These are phyloP conservation scores for Suhomyces kilbournensis DNA, from an alignment of 805 yeast genomes.

Conservation along the genomic window DNA sequence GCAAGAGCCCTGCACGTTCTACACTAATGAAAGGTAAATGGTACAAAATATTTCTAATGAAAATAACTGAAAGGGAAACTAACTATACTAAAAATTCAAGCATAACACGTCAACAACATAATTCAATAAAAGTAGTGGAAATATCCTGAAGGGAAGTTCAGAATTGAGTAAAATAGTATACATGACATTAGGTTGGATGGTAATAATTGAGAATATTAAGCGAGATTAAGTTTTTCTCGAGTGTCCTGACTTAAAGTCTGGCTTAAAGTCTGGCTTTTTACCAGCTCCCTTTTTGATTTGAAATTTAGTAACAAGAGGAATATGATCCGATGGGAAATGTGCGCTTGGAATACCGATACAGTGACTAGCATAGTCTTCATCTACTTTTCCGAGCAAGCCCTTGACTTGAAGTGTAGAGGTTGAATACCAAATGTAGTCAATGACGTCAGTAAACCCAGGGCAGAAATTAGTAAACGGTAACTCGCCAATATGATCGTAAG, in stretches of 20 bases:
- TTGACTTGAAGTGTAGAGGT: conserved; percentile 76
- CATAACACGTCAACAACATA: conserved; percentile 1
- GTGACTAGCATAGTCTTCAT: conserved; percentile 68
- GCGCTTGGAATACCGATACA: conserved; percentile 92
- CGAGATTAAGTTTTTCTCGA: conserved; percentile 37
- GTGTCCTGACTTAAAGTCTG: conserved; percentile 41
- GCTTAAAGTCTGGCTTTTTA: conserved; percentile 43
- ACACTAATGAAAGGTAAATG: neutral
- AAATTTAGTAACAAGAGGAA: conserved; percentile 79
- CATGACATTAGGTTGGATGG: conserved; percentile 2
- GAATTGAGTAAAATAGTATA: neutral
- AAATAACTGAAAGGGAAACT: neutral
- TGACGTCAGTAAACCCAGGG: conserved; percentile 87
- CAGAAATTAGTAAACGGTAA: conserved; percentile 93
- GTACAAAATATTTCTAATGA: neutral
- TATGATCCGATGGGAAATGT: conserved; percentile 91
- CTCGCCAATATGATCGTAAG: conserved; percentile 82
- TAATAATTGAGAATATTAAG: neutral
- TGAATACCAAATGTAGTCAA: conserved; percentile 95
- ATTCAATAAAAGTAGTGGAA: neutral
- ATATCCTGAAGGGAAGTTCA: neutral
- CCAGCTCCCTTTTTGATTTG: conserved; percentile 54
- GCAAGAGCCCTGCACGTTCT: neutral
- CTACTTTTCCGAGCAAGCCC: conserved; percentile 84
- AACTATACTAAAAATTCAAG: neutral